phyloP scores from a whole-genome alignment of 2,329 filamentous ascomycete species.

The Aspergillus sp. region DNA sequence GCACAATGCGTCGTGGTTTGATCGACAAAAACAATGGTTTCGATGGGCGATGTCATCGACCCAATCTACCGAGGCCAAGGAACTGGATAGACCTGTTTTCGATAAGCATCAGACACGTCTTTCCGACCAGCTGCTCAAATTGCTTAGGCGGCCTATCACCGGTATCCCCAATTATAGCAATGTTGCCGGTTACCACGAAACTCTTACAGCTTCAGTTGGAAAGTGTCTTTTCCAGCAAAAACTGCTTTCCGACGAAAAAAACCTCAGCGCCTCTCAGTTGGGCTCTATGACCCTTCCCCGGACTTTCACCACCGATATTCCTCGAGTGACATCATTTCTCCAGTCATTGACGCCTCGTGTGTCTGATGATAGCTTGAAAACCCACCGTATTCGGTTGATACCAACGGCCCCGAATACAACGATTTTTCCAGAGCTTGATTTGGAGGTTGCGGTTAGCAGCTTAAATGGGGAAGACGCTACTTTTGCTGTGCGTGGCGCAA shows the following conservation, averaged over 20 bases:
- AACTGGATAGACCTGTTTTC: conserved; percentile 19
- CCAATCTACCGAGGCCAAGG: conserved; percentile 13
- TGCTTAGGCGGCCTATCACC: conserved; percentile 16
- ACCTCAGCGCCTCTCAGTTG: conserved; percentile 25
- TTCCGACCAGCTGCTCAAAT: conserved; percentile 26
- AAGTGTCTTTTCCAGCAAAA: conserved; percentile 33
- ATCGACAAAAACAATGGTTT: conserved; percentile 31
- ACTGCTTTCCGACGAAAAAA: conserved; percentile 12
- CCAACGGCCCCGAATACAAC: conserved; percentile 21
- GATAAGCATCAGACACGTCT: conserved; percentile 25
- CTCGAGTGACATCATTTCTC: conserved; percentile 28
- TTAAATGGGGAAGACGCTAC: conserved; percentile 1
- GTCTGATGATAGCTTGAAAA: conserved; percentile 7
- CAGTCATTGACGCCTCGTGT: conserved; percentile 16
- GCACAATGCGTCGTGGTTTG: conserved; percentile 22
- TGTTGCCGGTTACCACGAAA: conserved; percentile 21
- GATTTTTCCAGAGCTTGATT: conserved; percentile 28
- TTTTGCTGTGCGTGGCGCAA: conserved; percentile 23
- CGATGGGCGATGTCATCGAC: conserved; percentile 30
- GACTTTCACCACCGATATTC: conserved; percentile 30
- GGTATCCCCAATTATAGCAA: neutral
- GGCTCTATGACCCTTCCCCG: conserved; percentile 24
- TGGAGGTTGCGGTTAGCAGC: conserved; percentile 20
- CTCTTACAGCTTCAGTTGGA: conserved; percentile 33
- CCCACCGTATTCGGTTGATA: conserved; percentile 27